These are phyloP conservation scores for Pseudogymnoascus sp. DNA, from an alignment of 2,329 filamentous ascomycete species.

Conservation along the genomic window DNA sequence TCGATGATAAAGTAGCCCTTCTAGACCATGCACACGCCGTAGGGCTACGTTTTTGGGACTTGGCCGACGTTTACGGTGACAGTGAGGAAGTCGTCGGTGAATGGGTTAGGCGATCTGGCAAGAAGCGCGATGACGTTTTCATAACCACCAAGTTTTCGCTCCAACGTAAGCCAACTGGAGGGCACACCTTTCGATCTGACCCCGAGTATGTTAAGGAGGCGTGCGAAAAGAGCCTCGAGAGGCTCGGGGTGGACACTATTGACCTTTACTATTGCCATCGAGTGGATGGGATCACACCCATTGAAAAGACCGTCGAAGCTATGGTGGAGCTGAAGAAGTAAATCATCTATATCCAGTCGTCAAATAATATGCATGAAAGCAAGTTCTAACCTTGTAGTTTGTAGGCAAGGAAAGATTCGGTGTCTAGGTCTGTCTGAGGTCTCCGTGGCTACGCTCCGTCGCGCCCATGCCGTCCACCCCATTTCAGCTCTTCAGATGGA, in stretches of 20 bases:
- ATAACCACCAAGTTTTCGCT: conserved; percentile 43
- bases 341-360: not conserved
- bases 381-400: not conserved
- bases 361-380: not conserved
- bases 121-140: conserved; percentile 40
- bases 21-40: conserved; percentile 17
- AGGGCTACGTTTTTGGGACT: conserved; percentile 29
- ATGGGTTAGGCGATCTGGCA: conserved; percentile 37
- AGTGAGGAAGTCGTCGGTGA: conserved; percentile 39
- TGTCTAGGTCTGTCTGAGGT: conserved; percentile 41
- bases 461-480: conserved; percentile 38
- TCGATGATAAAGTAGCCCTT: conserved; percentile 17
- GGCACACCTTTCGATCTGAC: not conserved
- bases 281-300: conserved; percentile 31
- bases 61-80: conserved; percentile 33
- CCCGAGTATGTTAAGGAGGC: conserved; percentile 33
- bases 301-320: conserved; percentile 36
- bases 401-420: conserved; percentile 38
- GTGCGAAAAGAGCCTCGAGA: conserved; percentile 31
- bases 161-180: conserved; percentile 8
- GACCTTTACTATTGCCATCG: conserved; percentile 34
- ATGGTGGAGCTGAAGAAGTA: conserved; percentile 33
- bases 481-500: conserved; percentile 43
- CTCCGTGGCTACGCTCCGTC: conserved; percentile 37
- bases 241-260: conserved; percentile 31